Conservation (phyloP, 768 basidiomycete genomes). For the Xerocomellus chrysenteron region DNA sequence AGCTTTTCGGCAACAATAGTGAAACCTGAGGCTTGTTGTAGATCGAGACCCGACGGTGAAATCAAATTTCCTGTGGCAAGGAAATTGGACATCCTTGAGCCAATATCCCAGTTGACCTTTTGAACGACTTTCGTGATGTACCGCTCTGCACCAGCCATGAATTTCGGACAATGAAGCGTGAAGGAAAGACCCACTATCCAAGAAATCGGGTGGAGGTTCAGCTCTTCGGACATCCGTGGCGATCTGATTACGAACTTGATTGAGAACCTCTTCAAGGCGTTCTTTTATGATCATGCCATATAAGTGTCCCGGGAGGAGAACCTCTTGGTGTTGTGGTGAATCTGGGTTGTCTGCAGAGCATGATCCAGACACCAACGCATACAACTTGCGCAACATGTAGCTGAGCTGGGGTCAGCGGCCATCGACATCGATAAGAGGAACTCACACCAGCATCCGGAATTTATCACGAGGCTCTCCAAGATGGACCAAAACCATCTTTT, state of each 20-base stretch:
- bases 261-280: conserved; percentile 86
- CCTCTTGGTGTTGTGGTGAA: conserved; percentile 98
- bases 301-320: conserved; percentile 86
- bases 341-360: conserved; percentile 97
- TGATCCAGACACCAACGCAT: conserved; percentile 82
- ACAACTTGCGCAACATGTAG: conserved; percentile 97
- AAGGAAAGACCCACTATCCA: conserved; percentile 62
- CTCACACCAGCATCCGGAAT: conserved; percentile 87
- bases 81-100: conserved; percentile 87
- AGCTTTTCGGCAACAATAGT: conserved; percentile 99
- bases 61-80: conserved; percentile 95
- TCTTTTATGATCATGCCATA: conserved; percentile 99
- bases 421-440: not conserved
- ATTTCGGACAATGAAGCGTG: not conserved
- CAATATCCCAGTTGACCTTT: conserved; percentile 89
- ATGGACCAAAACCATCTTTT: conserved; percentile 89
- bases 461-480: conserved; percentile 86
- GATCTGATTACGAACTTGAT: conserved; percentile 68
- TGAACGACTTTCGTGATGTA: conserved; percentile 77
- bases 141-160: conserved; percentile 48
- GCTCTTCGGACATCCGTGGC: conserved; percentile 70
- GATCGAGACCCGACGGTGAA: conserved; percentile 91
- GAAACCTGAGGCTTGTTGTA: conserved; percentile 98
- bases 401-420: conserved; percentile 41
- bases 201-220: conserved; percentile 79